Evolutionary conservation across 2,329 filamentous ascomycete species (phyloP).

Genomic region (Hirsutella rhossiliensis): DNA sequence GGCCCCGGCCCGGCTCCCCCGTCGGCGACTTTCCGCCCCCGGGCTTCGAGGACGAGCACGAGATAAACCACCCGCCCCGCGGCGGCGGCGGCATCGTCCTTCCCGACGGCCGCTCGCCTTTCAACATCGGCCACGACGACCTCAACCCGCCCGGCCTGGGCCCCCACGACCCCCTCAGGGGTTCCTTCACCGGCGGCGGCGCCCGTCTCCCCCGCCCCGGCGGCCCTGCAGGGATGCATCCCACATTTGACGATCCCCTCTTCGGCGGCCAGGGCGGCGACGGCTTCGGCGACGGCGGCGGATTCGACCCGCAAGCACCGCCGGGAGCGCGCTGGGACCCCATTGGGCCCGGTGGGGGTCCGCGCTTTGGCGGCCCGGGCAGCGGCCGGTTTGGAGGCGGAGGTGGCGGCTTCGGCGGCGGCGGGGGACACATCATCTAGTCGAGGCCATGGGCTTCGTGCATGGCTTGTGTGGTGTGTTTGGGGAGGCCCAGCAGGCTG

Average conservation of each 20-base stretch:
- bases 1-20: slow-evolving; percentile 46
- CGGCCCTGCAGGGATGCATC: slow-evolving; percentile 78
- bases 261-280: slow-evolving; percentile 48
- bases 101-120: slow-evolving; percentile 41
- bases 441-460: no score
- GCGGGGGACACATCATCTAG: slow-evolving; percentile 20
- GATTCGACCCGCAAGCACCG: slow-evolving; percentile 57
- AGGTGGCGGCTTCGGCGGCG: slow-evolving; percentile 19
- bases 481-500: no score
- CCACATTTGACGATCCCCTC: slow-evolving; percentile 83
- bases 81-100: slow-evolving; percentile 8
- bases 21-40: slow-evolving; percentile 70
- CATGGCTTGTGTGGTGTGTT: no score
- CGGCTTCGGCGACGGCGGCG: slow-evolving; percentile 22
- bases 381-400: slow-evolving; percentile 19
- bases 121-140: slow-evolving; percentile 73
- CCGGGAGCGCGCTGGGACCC: slow-evolving; percentile 91
- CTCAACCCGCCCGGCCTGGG: slow-evolving; percentile 78
- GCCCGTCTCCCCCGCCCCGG: slow-evolving; percentile 45
- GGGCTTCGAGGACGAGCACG: slow-evolving; percentile 86
- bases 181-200: slow-evolving; percentile 49
- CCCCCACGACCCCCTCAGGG: slow-evolving; percentile 69
- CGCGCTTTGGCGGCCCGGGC: slow-evolving; percentile 33
- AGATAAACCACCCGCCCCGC: slow-evolving; percentile 53
- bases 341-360: slow-evolving; percentile 52